Base-by-base conservation (phyloP, 169 alveolate genomes). In the Toxoplasma gondii region DNA sequence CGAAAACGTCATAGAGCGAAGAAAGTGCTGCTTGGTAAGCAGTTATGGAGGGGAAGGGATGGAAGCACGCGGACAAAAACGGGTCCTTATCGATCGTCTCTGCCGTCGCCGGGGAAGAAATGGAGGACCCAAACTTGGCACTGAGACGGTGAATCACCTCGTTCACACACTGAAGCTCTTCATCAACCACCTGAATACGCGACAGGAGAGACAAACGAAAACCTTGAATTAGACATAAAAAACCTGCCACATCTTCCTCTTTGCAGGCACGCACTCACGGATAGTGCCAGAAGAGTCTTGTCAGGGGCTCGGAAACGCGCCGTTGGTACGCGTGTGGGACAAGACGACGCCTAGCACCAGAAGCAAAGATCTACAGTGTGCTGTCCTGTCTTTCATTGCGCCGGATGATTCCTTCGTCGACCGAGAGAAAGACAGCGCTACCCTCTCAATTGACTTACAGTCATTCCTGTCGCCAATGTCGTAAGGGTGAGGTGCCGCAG, bases 161-260 rank as follows among this genome's bases (percentile, higher is more conserved):
- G 67, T 43, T 82, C 36, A 82, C 31, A n/a, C 90, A 82, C 90
- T 82, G 90, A 64, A 82, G 67, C 67, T 82, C 90, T 43, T 82
- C 90, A 49, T 82, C 90, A 29, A 82, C 27, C 9, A 82, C 90
- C 90, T 82, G 90, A 24, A 44, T 22, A 36, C 29, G 34, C 41
- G 29, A n/a, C 43, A 34, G 45, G 44, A 24, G 0, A 31, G 78
- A 19, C 78, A 49, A 9, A 49, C 27, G 22, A 49, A 49, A 49
- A 49, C 58, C 58, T 9, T 9, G 22, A 49, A 49, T 17, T 49
- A 17, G 12, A 39, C 41, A 39, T 0, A 39, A 39, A 39, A 39
- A 39, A 39, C 0, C 41, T 39, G 41, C 41, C 41, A 39, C 41
- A 39, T 39, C 41, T 39, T 39, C 41, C 0, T 39, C 41, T 39